phyloP scores from a whole-genome alignment of 2,329 filamentous ascomycete genomes.

The Dothiorella sarmentorum region DNA sequence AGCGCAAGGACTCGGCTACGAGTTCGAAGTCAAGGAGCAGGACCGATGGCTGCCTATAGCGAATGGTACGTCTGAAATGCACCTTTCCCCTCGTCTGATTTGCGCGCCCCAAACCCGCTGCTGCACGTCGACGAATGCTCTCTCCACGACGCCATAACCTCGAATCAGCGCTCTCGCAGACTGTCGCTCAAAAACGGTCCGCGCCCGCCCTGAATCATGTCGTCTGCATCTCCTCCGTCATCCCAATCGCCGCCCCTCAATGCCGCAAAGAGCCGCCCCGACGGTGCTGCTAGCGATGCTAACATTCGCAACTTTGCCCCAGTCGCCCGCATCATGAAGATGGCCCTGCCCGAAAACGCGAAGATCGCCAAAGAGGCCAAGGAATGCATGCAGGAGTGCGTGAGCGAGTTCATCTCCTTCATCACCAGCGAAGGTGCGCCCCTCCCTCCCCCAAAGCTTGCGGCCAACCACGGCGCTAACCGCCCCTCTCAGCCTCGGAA shows the following conservation, averaged over 20 bases:
- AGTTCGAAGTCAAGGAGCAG: conserved; percentile 99
- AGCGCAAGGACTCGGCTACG: conserved; percentile 71
- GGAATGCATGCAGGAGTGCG: conserved; percentile 99
- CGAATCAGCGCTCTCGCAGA: conserved; percentile 40
- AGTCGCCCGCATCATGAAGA: conserved; percentile 99
- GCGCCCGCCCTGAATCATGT: conserved; percentile 43
- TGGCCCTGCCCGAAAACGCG: conserved; percentile 92
- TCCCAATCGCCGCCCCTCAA: conserved; percentile 34
- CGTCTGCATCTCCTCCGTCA: conserved; percentile 42
- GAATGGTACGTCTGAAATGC: conserved; percentile 78
- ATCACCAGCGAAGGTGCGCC: conserved; percentile 91
- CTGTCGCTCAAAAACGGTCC: conserved; percentile 30
- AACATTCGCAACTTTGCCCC: conserved; percentile 89
- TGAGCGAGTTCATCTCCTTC: conserved; percentile 99
- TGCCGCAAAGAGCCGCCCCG: conserved; percentile 28
- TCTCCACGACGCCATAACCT: conserved; percentile 47
- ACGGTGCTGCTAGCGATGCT: conserved; percentile 65
- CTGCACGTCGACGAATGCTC: conserved; percentile 41
- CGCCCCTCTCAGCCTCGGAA: conserved; percentile 74
- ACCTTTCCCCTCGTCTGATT: conserved; percentile 35
- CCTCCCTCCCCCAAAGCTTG: background rate
- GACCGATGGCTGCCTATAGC: conserved; percentile 99
- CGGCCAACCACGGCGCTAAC: too few relatives aligned
- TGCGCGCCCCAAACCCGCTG: conserved; percentile 30
- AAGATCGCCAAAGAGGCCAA: conserved; percentile 99